Evolutionary conservation across 1,284 basidiomycete genomes (phyloP).

Genomic region (Pisolithus thermaeus): DNA sequence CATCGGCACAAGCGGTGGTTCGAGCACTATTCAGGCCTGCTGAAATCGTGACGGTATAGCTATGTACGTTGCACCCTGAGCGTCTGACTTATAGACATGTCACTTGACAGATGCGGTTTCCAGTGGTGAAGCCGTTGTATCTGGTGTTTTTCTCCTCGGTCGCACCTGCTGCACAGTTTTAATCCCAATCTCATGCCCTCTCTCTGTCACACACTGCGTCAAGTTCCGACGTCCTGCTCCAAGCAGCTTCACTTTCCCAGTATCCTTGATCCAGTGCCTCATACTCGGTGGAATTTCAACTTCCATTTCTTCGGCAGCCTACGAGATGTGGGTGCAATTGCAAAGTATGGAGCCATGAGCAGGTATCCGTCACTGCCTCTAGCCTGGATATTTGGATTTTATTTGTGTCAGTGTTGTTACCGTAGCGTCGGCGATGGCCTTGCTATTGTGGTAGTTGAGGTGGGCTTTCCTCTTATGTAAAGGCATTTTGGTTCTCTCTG

Average conservation of each 20-base stretch:
- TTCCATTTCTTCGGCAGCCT: slow-evolving; percentile 72
- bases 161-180: slow-evolving; percentile 15
- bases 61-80: slow-evolving; percentile 24
- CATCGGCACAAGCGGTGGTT: slow-evolving; percentile 43
- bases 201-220: slow-evolving; percentile 32
- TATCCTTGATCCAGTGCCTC: slow-evolving; percentile 60
- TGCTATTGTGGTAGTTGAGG: slow-evolving; percentile 46
- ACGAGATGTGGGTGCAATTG: slow-evolving; percentile 51
- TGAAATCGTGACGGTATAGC: slow-evolving; percentile 69
- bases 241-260: slow-evolving; percentile 45
- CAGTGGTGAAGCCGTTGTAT: slow-evolving; percentile 53
- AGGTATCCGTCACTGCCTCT: slow-evolving; percentile 66
- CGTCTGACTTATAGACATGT: slow-evolving; percentile 4
- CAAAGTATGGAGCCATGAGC: slow-evolving; percentile 58
- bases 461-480: slow-evolving; percentile 61
- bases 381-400: no score
- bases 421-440: slow-evolving; percentile 40
- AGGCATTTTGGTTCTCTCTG: slow-evolving; percentile 29
- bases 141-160: slow-evolving; percentile 63
- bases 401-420: slow-evolving; percentile 59
- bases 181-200: no score
- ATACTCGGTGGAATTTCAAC: slow-evolving; percentile 61
- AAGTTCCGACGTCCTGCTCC: slow-evolving; percentile 60
- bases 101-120: slow-evolving; percentile 48
- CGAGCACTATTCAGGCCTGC: slow-evolving; percentile 61